Conservation (phyloP, 345 rosid species). For the Boechera retrofracta region DNA sequence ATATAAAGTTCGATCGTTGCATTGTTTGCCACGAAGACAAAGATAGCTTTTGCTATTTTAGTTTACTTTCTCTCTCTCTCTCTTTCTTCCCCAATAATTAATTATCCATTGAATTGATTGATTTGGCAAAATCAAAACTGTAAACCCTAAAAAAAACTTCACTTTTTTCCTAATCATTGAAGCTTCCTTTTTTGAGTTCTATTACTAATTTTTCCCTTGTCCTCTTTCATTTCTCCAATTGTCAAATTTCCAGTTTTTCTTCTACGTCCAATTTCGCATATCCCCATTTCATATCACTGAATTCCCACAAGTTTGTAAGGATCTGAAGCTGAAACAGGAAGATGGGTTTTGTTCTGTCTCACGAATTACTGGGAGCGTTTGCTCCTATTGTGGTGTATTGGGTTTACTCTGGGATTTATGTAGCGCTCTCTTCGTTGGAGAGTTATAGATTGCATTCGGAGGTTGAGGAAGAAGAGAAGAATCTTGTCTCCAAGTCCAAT, state of each 20-base stretch:
- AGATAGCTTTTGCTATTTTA: not conserved
- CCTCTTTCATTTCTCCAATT: not conserved
- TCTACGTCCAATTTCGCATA: not conserved
- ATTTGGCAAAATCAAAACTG: slow-evolving; percentile 7
- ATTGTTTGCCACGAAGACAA: not conserved
- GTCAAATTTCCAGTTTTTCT: not conserved
- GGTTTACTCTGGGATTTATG: slow-evolving; percentile 70
- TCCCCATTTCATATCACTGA: slow-evolving; percentile 6
- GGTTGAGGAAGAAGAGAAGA: slow-evolving; percentile 73
- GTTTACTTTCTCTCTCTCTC: not conserved
- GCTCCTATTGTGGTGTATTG: slow-evolving; percentile 72
- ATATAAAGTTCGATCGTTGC: not conserved
- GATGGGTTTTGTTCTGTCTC: slow-evolving; percentile 62
- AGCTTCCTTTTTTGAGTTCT: not conserved
- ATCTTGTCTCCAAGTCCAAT: slow-evolving; percentile 63
- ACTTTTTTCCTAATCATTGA: not conserved
- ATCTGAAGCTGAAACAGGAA: not conserved
- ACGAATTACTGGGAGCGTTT: slow-evolving; percentile 72
- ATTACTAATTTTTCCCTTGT: not conserved
- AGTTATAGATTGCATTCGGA: slow-evolving; percentile 71
- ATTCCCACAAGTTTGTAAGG: not conserved
- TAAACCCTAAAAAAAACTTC: not conserved
- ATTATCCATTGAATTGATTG: not conserved
- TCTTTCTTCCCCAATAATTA: not conserved
- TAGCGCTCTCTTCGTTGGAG: slow-evolving; percentile 52